These are phyloP conservation scores for Leptoxyphium fumago DNA, from an alignment of 2,329 filamentous ascomycete genomes.

Conservation along the genomic window DNA sequence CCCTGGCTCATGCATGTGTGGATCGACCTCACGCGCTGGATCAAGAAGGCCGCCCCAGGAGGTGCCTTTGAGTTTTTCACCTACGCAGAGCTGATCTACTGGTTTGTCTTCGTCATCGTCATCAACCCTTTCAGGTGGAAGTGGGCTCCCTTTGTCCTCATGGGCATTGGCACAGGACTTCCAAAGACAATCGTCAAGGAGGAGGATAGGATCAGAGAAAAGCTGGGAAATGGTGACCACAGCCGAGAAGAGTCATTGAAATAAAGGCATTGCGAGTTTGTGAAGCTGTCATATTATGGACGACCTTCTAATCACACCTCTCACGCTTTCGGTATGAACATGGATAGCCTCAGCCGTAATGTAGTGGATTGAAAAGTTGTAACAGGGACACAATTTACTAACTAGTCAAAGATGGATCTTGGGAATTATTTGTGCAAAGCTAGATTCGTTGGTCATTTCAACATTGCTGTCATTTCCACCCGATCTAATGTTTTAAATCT, in stretches of 20 bases:
- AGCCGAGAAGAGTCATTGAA: neutral
- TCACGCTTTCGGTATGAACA: no score
- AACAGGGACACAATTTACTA: no score
- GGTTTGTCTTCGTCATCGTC: constrained; percentile 65
- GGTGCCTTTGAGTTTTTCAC: constrained; percentile 83
- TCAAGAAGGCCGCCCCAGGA: constrained; percentile 57
- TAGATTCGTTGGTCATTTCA: no score
- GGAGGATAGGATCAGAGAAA: constrained; percentile 48
- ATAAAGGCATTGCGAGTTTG: neutral
- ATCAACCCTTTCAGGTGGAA: constrained; percentile 85
- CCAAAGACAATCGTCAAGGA: constrained; percentile 51
- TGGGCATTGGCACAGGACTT: constrained; percentile 52
- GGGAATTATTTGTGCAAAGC: no score
- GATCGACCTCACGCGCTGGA: constrained; percentile 66
- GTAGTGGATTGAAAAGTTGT: no score
- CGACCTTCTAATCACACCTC: no score
- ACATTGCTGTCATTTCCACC: no score
- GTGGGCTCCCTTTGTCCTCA: constrained; percentile 73
- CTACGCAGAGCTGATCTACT: constrained; percentile 70
- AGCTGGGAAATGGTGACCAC: constrained; percentile 25
- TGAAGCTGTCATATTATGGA: no score
- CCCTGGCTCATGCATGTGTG: constrained; percentile 67
- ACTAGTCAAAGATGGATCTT: no score
- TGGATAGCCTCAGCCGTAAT: no score
- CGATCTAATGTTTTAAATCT: no score